Evolutionary conservation across 768 basidiomycete species (phyloP).

Genomic region (Boletus subcaerulescens): DNA sequence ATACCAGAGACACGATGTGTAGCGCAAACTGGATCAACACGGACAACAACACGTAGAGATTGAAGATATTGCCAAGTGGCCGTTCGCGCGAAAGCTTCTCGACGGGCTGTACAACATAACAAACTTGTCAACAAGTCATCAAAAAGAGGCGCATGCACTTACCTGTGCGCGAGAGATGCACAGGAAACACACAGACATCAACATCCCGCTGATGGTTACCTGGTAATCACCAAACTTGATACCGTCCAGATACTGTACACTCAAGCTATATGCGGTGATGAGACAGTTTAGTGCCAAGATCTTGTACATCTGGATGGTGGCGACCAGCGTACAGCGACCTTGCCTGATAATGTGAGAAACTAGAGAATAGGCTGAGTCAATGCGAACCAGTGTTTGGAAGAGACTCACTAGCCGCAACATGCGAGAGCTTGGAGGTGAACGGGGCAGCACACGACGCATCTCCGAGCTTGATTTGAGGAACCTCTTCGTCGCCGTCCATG

Average conservation of each 20-base stretch:
- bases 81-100: conserved; percentile 93
- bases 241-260: conserved; percentile 96
- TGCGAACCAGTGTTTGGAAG: not conserved
- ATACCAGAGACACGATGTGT: conserved; percentile 86
- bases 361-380: conserved; percentile 29
- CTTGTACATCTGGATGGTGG: conserved; percentile 99
- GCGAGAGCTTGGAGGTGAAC: conserved; percentile 97
- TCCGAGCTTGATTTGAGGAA: conserved; percentile 98
- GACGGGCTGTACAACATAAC: conserved; percentile 76
- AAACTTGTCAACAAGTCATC: not conserved
- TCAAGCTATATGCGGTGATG: conserved; percentile 97
- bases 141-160: not conserved
- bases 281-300: conserved; percentile 96
- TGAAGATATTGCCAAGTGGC: conserved; percentile 94
- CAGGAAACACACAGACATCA: conserved; percentile 98
- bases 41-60: conserved; percentile 89
- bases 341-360: conserved; percentile 98
- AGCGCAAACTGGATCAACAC: conserved; percentile 91
- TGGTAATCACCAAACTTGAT: conserved; percentile 99
- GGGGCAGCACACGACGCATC: conserved; percentile 98
- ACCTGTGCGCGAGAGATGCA: conserved; percentile 98
- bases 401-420: conserved; percentile 88
- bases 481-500: conserved; percentile 92
- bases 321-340: conserved; percentile 97
- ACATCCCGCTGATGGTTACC: conserved; percentile 85